Percentiles rank a stretch among this genome's conserved stretches.
These are phyloP conservation scores for Rhizopogon sp. DNA, from an alignment of 768 basidiomycete genomes.

Conservation along the genomic window DNA sequence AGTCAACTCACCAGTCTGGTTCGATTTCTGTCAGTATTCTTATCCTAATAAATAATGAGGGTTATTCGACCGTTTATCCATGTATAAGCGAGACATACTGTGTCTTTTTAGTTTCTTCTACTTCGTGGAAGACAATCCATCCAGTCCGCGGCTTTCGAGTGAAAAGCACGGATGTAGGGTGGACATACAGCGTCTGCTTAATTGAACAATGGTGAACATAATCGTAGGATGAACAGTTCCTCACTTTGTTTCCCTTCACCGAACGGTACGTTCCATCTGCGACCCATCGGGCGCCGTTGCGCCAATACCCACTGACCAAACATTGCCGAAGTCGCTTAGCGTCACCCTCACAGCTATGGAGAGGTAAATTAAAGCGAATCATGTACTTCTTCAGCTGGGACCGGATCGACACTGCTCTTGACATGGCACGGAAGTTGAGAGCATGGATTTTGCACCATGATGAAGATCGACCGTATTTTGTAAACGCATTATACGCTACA, in stretches of 20 bases:
- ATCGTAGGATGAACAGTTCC: slow-evolving; percentile 13
- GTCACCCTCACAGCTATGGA: slow-evolving; percentile 89
- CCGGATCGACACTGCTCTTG: slow-evolving; percentile 89
- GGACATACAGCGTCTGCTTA: slow-evolving; percentile 74
- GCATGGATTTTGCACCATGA: slow-evolving; percentile 93
- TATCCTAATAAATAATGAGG: slow-evolving; percentile 50
- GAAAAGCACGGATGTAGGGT: slow-evolving; percentile 92
- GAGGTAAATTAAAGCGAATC: slow-evolving; percentile 78
- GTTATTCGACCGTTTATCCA: background rate
- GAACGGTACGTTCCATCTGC: slow-evolving; percentile 93
- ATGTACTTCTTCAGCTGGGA: slow-evolving; percentile 95
- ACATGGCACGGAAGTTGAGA: slow-evolving; percentile 90
- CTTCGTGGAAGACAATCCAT: slow-evolving; percentile 94
- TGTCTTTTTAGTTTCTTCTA: slow-evolving; percentile 94
- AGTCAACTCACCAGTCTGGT: slow-evolving; percentile 71
- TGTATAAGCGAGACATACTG: slow-evolving; percentile 48
- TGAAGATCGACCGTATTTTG: slow-evolving; percentile 74
- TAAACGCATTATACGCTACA: slow-evolving; percentile 90
- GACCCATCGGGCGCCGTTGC: slow-evolving; percentile 87
- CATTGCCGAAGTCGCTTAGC: slow-evolving; percentile 78
- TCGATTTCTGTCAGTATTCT: slow-evolving; percentile 92
- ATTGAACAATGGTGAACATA: background rate
- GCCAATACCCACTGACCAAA: slow-evolving; percentile 89
- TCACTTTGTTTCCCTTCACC: slow-evolving; percentile 78
- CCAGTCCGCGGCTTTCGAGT: slow-evolving; percentile 86